Conservation (phyloP, 495 filamentous ascomycete species). For the Podospora conica region DNA sequence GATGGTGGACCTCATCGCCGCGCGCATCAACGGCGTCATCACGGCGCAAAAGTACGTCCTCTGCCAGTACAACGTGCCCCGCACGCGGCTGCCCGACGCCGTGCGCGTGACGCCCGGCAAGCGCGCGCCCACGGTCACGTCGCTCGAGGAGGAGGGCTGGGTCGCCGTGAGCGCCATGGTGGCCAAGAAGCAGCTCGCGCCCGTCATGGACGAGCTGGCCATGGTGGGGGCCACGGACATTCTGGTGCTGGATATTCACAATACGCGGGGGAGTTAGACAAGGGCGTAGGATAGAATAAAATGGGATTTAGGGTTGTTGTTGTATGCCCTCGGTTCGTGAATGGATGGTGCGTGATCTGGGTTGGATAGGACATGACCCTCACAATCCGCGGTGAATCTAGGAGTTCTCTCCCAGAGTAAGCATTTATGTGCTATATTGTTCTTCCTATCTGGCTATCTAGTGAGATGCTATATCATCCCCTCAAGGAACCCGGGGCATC, state of each 20-base stretch:
- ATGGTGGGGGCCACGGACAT: conserved; percentile 81
- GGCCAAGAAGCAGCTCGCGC: conserved; percentile 78
- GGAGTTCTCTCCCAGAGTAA: too few species aligned
- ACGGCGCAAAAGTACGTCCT: conserved; percentile 91
- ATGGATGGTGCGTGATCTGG: too few species aligned
- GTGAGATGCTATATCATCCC: too few species aligned
- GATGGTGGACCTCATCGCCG: conserved; percentile 73
- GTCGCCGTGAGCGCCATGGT: conserved; percentile 93
- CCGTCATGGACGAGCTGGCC: conserved; percentile 84
- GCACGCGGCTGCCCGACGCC: conserved; percentile 57
- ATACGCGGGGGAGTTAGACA: conserved; percentile 56
- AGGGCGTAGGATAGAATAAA: neutral
- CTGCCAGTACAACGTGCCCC: conserved; percentile 91
- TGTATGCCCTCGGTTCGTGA: too few species aligned
- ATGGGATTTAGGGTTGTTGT: neutral
- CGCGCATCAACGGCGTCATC: conserved; percentile 86
- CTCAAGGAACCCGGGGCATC: too few species aligned
- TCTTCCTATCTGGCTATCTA: too few species aligned
- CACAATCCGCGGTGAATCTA: too few species aligned
- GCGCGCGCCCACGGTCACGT: conserved; percentile 83
- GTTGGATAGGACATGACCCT: too few species aligned
- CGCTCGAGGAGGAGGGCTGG: conserved; percentile 84
- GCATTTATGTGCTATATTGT: too few species aligned
- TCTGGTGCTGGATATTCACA: conserved; percentile 78
- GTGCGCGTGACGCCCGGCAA: conserved; percentile 85